These are phyloP conservation scores for Rhizophora mangle DNA, from an alignment of 345 rosid genomes.

Conservation along the genomic window DNA sequence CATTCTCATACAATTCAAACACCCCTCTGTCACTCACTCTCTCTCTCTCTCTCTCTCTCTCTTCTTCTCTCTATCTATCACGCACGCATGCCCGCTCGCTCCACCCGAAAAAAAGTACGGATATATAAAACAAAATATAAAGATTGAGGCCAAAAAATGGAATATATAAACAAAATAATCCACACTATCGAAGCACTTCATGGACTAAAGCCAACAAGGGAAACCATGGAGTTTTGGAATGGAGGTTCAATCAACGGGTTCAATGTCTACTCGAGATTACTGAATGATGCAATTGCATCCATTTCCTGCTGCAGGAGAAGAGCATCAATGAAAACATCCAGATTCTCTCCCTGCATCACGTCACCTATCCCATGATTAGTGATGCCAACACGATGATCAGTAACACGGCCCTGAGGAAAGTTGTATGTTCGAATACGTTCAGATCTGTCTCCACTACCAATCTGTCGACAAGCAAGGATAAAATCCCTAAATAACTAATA, in stretches of 20 bases:
- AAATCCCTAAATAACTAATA: conserved; percentile 9
- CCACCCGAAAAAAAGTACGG: too few species aligned
- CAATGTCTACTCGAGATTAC: conserved; percentile 36
- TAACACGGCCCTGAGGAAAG: conserved; percentile 88
- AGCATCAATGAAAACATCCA: conserved; percentile 77
- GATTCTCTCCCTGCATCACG: conserved; percentile 75
- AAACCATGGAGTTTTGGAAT: too few species aligned
- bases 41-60: too few species aligned
- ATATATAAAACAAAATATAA: too few species aligned
- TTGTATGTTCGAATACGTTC: conserved; percentile 92
- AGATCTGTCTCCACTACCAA: conserved; percentile 89
- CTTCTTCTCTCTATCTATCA: too few species aligned
- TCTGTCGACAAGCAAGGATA: conserved; percentile 44
- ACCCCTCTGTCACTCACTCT: too few species aligned
- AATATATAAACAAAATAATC: too few species aligned
- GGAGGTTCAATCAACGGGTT: not conserved
- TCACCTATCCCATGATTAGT: conserved; percentile 74
- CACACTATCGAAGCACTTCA: too few species aligned
- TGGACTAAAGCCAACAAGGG: too few species aligned
- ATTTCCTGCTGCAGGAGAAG: conserved; percentile 89
- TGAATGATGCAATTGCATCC: conserved; percentile 88
- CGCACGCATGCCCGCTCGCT: too few species aligned
- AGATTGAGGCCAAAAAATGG: too few species aligned
- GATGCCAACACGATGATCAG: conserved; percentile 87
- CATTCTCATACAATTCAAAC: too few species aligned